Conservation (phyloP, 495 filamentous ascomycete genomes). For the Aspergillus conjunctus region DNA sequence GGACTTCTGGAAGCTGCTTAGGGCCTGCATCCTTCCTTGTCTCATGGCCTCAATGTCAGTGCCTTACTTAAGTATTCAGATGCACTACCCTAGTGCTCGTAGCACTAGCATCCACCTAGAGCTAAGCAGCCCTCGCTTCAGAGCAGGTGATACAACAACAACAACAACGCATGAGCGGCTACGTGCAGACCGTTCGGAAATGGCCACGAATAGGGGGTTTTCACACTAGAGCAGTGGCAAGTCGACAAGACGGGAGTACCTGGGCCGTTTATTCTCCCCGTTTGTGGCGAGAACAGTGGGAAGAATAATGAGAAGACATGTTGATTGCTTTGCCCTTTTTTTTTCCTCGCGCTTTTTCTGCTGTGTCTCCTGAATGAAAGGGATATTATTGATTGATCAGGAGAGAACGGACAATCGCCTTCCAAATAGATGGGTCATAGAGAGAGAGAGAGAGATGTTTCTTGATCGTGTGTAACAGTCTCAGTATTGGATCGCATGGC, state of each 20-base stretch:
- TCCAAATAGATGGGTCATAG: no score
- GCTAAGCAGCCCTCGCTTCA: constrained; percentile 8
- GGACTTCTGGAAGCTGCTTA: no score
- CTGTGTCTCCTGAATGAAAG: neutral
- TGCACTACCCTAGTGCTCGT: constrained; percentile 3
- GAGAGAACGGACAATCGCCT: neutral
- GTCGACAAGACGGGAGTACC: neutral
- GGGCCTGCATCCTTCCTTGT: no score
- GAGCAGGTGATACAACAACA: constrained; percentile 23
- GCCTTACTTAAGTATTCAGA: neutral
- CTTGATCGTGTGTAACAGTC: constrained; percentile 22
- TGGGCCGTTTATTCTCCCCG: neutral
- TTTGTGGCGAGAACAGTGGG: constrained; percentile 1
- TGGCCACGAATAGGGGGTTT: constrained; percentile 25
- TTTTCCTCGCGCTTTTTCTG: neutral
- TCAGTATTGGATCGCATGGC: constrained; percentile 25
- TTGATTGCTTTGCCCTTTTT: neutral
- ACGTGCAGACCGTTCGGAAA: constrained; percentile 27
- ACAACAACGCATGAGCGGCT: constrained; percentile 30
- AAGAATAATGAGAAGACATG: neutral
- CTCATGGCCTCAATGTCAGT: no score
- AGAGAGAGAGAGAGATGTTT: neutral
- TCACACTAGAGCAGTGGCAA: neutral
- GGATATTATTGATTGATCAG: neutral
- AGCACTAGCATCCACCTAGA: neutral